These are phyloP conservation scores for Diaporthe amygdali DNA, from an alignment of 2,329 filamentous ascomycete genomes.

Conservation along the genomic window DNA sequence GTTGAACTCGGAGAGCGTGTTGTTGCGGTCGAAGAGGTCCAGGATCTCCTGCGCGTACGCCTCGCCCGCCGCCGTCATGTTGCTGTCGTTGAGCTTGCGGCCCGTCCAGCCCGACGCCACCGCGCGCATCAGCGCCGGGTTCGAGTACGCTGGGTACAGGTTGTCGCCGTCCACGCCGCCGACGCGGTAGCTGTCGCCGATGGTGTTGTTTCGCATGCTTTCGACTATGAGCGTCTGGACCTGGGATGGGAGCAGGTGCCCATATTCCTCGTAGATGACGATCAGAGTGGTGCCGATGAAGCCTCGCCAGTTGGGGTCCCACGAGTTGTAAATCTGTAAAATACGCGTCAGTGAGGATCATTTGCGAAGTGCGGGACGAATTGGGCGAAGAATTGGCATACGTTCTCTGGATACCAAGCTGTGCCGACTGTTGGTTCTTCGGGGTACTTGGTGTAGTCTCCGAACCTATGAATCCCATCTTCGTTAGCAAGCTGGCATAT, in stretches of 20 bases:
- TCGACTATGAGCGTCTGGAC: constrained; percentile 52
- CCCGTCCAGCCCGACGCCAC: constrained; percentile 66
- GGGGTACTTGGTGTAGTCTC: constrained; percentile 57
- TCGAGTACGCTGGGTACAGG: constrained; percentile 66
- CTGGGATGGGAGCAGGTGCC: constrained; percentile 45
- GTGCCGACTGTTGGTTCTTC: constrained; percentile 64
- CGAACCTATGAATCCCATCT: constrained; percentile 38
- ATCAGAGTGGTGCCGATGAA: constrained; percentile 66
- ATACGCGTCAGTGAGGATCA: not conserved
- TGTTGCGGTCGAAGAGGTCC: constrained; percentile 57
- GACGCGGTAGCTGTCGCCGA: constrained; percentile 66
- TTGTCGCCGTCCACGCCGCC: constrained; percentile 66
- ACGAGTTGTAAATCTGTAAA: constrained; percentile 56
- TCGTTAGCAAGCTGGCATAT: not conserved
- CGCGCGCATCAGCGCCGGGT: constrained; percentile 66
- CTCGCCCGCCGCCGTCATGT: constrained; percentile 65
- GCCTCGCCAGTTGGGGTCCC: constrained; percentile 70
- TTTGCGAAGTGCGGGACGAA: no score
- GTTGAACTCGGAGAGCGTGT: constrained; percentile 68
- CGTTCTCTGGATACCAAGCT: constrained; percentile 44
- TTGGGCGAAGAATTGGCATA: not conserved
- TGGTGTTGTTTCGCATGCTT: constrained; percentile 58
- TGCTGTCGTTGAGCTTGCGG: constrained; percentile 54
- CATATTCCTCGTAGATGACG: constrained; percentile 63
- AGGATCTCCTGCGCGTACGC: constrained; percentile 60